These are phyloP conservation scores for Lathyrus sativus DNA, from an alignment of 306 rosid genomes.

Conservation along the genomic window DNA sequence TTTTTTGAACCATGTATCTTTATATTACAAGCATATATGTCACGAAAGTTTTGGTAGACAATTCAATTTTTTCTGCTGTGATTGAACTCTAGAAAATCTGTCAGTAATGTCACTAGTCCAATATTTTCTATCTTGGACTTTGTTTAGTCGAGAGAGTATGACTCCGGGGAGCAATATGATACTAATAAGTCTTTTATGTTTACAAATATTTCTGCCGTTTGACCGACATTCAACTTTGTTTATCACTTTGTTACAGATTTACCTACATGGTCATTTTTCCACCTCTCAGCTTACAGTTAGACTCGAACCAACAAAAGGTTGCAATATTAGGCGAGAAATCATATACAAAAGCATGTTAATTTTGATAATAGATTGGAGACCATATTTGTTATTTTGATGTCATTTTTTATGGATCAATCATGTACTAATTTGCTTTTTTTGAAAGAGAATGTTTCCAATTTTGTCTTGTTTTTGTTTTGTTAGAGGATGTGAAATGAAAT, in stretches of 20 bases:
- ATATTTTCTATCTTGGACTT: slow-evolving; percentile 17
- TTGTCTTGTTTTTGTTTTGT: background rate
- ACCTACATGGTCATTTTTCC: background rate
- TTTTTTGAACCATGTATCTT: slow-evolving; percentile 26
- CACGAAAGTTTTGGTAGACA: slow-evolving; percentile 22
- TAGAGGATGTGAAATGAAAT: background rate
- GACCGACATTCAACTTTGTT: background rate
- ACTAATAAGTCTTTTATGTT: background rate
- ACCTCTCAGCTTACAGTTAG: background rate
- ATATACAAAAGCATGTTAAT: background rate
- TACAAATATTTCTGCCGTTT: background rate
- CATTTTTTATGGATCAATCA: background rate
- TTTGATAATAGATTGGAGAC: background rate
- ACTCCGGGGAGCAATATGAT: background rate
- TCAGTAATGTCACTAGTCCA: background rate
- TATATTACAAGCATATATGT: slow-evolving; percentile 24
- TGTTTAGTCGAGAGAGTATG: background rate
- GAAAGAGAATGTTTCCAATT: background rate
- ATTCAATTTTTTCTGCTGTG: slow-evolving; percentile 13
- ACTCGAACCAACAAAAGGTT: background rate
- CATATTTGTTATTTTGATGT: background rate
- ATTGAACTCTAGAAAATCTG: background rate
- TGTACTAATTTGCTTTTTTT: background rate
- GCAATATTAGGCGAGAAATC: background rate
- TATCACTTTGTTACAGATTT: background rate